phyloP scores from a whole-genome alignment of 225 moss, liverwort and hornwort genomes.

The Anthoceros angustus region DNA sequence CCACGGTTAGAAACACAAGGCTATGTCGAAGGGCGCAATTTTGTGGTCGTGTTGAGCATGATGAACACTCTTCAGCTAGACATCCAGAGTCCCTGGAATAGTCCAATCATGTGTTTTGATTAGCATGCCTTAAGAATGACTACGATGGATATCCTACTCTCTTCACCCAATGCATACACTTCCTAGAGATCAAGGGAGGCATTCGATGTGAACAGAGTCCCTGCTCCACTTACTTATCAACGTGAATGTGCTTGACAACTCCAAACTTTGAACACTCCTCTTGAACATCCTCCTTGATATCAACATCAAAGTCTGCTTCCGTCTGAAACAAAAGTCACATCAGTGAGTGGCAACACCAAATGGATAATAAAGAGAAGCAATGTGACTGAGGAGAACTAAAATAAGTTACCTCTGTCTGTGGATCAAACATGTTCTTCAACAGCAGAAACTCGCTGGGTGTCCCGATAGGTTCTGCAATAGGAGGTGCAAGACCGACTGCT shows the following conservation, averaged over 20 bases:
- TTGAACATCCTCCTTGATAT: constrained; percentile 97
- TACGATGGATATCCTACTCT: constrained; percentile 23
- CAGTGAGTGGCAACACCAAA: constrained; percentile 5
- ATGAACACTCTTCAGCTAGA: constrained; percentile 65
- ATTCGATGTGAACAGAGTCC: constrained; percentile 19
- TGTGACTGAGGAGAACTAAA: not conserved
- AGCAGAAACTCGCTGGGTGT: constrained; percentile 81
- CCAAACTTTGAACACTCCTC: constrained; percentile 99
- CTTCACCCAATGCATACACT: constrained; percentile 22
- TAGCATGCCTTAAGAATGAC: constrained; percentile 56
- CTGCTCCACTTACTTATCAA: constrained; percentile 74
- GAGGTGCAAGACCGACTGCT: constrained; percentile 29
- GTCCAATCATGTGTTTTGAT: constrained; percentile 66
- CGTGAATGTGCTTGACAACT: constrained; percentile 88
- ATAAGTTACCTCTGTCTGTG: constrained; percentile 55
- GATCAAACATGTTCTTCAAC: constrained; percentile 97
- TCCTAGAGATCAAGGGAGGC: constrained; percentile 24
- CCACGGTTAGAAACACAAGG: constrained; percentile 42
- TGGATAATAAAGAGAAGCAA: not conserved
- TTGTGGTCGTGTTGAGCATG: constrained; percentile 57
- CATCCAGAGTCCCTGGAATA: constrained; percentile 73
- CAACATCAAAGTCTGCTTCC: constrained; percentile 82
- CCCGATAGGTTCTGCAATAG: constrained; percentile 76
- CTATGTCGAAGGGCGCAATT: constrained; percentile 48
- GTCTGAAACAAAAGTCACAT: constrained; percentile 25